Conservation (phyloP, 2,329 filamentous ascomycete genomes). For the Claviceps spartinae region DNA sequence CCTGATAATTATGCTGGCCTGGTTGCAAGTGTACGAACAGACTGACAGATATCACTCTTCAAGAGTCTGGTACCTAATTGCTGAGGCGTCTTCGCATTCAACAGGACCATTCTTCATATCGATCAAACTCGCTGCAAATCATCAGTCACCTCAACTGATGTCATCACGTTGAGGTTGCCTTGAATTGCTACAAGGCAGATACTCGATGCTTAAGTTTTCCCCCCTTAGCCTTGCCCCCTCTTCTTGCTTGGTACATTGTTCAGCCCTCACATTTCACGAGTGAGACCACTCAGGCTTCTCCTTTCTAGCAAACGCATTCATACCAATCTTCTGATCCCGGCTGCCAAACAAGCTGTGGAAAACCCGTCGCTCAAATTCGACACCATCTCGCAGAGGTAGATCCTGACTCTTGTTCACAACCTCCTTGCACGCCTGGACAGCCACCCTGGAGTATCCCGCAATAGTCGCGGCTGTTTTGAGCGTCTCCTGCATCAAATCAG, state of each 20-base stretch:
- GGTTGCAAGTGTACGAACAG: neutral
- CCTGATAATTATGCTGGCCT: neutral
- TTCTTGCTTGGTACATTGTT: too few relatives aligned
- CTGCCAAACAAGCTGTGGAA: slow-evolving; percentile 92
- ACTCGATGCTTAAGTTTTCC: neutral
- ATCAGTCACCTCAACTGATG: too few relatives aligned
- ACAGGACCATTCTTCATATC: too few relatives aligned
- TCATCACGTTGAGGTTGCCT: neutral
- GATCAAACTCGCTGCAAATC: too few relatives aligned
- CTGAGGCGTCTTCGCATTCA: too few relatives aligned
- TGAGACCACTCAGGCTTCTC: slow-evolving; percentile 83
- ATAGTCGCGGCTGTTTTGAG: slow-evolving; percentile 80
- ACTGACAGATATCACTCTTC: neutral
- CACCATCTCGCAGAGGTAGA: slow-evolving; percentile 69
- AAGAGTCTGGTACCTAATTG: too few relatives aligned
- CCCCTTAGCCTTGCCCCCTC: neutral
- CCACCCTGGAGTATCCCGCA: slow-evolving; percentile 73
- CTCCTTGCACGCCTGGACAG: slow-evolving; percentile 83
- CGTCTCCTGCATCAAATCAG: slow-evolving; percentile 69
- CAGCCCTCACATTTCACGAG: slow-evolving; percentile 34
- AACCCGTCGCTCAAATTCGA: slow-evolving; percentile 85
- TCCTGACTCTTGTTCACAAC: slow-evolving; percentile 99
- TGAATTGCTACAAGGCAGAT: neutral
- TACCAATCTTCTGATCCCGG: slow-evolving; percentile 91
- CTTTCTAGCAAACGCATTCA: slow-evolving; percentile 94